These are phyloP conservation scores for Rubia peregrina DNA, from an alignment of 305 asterid genomes.

Conservation along the genomic window DNA sequence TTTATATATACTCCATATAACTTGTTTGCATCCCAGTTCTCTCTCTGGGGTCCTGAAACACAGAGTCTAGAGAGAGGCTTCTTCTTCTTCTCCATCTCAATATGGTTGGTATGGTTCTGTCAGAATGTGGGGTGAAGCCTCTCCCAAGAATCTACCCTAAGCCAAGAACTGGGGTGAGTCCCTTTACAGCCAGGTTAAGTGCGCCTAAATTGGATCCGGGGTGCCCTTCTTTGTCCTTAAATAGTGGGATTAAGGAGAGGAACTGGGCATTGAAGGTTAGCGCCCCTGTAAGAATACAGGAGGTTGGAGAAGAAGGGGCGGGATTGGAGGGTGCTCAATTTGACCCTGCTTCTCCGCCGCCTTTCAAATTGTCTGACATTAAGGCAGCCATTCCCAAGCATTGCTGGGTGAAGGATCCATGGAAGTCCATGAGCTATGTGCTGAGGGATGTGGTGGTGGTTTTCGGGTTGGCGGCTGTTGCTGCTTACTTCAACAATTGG, in stretches of 20 bases:
- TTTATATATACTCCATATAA: not conserved
- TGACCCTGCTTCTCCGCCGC: constrained; percentile 81
- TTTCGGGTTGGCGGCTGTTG: constrained; percentile 54
- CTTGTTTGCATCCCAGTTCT: constrained; percentile 4
- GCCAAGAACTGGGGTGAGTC: constrained; percentile 33
- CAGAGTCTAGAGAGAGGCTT: constrained; percentile 15
- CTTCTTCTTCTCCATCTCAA: not conserved
- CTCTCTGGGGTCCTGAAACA: constrained; percentile 4
- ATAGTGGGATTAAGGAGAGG: constrained; percentile 31
- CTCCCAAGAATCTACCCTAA: constrained; percentile 56
- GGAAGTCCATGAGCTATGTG: constrained; percentile 73
- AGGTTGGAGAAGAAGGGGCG: constrained; percentile 32
- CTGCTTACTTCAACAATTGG: constrained; percentile 52
- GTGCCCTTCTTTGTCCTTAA: constrained; percentile 23
- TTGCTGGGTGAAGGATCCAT: constrained; percentile 87
- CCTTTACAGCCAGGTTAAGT: constrained; percentile 26
- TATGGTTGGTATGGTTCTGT: constrained; percentile 71
- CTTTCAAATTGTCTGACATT: constrained; percentile 69
- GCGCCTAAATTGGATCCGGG: constrained; percentile 28
- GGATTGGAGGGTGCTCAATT: constrained; percentile 25
- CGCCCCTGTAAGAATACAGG: constrained; percentile 48
- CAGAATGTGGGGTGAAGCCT: constrained; percentile 83
- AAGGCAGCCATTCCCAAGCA: constrained; percentile 87
- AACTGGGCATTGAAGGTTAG: constrained; percentile 70
- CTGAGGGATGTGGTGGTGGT: constrained; percentile 48